Base-by-base conservation (phyloP, 202 grass and related monocot genomes). In the Cymbopogon flexuosus region DNA sequence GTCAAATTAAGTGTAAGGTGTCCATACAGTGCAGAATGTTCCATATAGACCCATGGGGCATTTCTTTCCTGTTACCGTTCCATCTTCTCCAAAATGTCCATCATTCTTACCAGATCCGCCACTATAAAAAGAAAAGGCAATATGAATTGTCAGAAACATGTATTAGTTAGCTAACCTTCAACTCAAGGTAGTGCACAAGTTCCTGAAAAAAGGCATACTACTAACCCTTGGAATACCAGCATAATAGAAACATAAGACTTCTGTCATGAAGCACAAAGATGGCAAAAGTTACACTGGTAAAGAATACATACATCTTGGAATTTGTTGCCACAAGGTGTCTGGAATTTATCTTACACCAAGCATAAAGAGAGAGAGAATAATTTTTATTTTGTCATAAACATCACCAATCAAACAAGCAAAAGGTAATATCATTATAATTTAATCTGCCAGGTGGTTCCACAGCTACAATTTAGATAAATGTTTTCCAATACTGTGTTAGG, bases 1-100 rank as follows among this genome's bases (percentile, higher is more conserved):
- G 19, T 65, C n/a, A 39, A 21, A 80, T 54, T 62, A 82, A 2
- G 43, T 73, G 51, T 70, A 72, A 56, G 83, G 76, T 77, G 74
- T 39, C 56, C 90, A 76, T 99, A 99, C 96, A 2, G 65, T 89
- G 81, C 96, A 99, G 91, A 93, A 99, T 88, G 88, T 99, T 87
- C 92, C 96, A 85, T 91, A 93, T 29, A 99, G 77, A 33, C 96
- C 96, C 65, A 81, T 71, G 22, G 96, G 96, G 59, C 96, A 99
- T 65, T 89, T 89, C 74, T 95, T 93, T 60, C 96, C 96, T 5
- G 96, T 91, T 74, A 99, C 45, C 11, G 88, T 95, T 36, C 96
- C 96, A 56, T 83, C 74, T 84, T 88, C 88, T 70, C 96, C 96
- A 80, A 86, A 71, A 83, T 23, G 70, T 40, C 96, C 92, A 10